Base-by-base conservation (phyloP, 352 stramenopile species). In the Phytophthora kernoviae region DNA sequence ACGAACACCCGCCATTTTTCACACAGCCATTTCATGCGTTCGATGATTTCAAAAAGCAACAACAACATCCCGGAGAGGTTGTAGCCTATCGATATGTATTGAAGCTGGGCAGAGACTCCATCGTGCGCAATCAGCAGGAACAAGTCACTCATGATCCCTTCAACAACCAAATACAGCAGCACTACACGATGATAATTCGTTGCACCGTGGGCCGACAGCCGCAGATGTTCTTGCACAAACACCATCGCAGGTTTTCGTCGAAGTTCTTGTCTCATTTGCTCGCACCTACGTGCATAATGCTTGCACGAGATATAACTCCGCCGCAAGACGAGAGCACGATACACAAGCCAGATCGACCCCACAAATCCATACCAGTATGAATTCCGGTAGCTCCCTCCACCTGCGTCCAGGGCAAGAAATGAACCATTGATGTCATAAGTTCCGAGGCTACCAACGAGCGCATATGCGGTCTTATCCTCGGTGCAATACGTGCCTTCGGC, bases 101-200 rank as follows among this genome's bases (percentile, higher is more conserved):
- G 55, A 4, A 64, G 26, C 17, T 58, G 27, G 1, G 63, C 46
- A 17, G 40, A 59, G 10, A 72, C 17, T 0, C 58, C 63, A 9
- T 67, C 46, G 15, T 64, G 41, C 1, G 51, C 52, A 12, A 71
- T 59, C 10, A 71, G 37, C 14, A 68, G 33, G 33, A 72, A 63
- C 40, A 68, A n/a, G 36, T 72, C 58, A n/a, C 45, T 51, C 63
- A 68, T 68, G 10, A 71, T n/a, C n/a, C 45, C 51, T 34, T 71
- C 63, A 14, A 72, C 37, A 5, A 64, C 30, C 27, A 67, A 7
- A 46, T 72, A 68, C 2, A 68, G 14, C 18, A 72, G 8, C 9
- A 45, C 41, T n/a, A 54, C 6, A 21, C 63, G 53, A 8, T 68
- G 46, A 9, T 36, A 55, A 22, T 64, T 71, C 20, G 12, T 56